Conservation (phyloP, 2,329 filamentous ascomycete genomes). For the Claviceps cyperi region DNA sequence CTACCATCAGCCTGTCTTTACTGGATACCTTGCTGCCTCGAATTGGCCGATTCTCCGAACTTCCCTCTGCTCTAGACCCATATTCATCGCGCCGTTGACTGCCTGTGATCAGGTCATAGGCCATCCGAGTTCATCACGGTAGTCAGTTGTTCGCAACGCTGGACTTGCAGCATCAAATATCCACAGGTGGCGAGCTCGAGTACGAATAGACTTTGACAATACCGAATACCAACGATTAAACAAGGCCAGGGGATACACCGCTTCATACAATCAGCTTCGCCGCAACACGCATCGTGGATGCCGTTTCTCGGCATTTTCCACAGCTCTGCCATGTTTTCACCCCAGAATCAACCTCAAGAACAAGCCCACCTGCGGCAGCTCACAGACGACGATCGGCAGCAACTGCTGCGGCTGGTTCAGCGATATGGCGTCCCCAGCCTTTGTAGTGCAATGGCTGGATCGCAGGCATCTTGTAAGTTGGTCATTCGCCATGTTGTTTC, state of each 20-base stretch:
- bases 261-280: background rate
- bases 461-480: slow-evolving; percentile 23
- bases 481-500: background rate
- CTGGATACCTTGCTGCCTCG: background rate
- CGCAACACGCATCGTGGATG: background rate
- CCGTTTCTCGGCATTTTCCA: background rate
- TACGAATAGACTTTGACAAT: too few relatives aligned
- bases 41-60: background rate
- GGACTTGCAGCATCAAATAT: background rate
- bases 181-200: background rate
- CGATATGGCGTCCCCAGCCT: slow-evolving; percentile 25
- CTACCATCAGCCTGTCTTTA: background rate
- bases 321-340: slow-evolving; percentile 19
- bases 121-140: background rate
- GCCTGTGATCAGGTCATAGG: background rate
- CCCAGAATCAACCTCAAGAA: slow-evolving; percentile 13
- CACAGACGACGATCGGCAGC: slow-evolving; percentile 24
- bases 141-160: background rate
- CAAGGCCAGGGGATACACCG: background rate
- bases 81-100: background rate
- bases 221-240: background rate
- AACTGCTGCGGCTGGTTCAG: slow-evolving; percentile 21
- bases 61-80: too few relatives aligned
- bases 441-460: slow-evolving; percentile 21
- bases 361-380: slow-evolving; percentile 22